Percentiles rank a stretch among this genome's conserved stretches.
Conservation (phyloP, 192 early-diverging fungal species). For the Bifiguratus adelaidae region DNA sequence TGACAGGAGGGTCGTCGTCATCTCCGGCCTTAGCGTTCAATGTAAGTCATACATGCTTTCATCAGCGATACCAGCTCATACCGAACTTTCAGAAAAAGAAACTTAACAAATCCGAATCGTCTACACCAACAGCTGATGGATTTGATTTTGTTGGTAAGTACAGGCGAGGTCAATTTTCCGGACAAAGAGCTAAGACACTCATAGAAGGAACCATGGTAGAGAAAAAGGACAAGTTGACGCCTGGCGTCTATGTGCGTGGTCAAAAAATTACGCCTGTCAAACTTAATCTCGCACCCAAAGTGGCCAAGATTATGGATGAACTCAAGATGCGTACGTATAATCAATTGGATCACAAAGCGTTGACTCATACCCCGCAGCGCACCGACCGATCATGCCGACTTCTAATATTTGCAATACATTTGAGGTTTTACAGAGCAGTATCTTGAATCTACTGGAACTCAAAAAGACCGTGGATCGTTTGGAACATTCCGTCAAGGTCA, state of each 20-base stretch:
- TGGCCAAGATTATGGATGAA: slow-evolving; percentile 44
- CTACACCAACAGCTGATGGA: not conserved
- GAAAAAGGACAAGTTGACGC: slow-evolving; percentile 42
- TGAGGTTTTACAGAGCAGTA: slow-evolving; percentile 62
- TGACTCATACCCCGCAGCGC: slow-evolving; percentile 1
- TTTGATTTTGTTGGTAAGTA: not conserved
- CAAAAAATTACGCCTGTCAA: slow-evolving; percentile 44
- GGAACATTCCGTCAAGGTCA: slow-evolving; percentile 5
- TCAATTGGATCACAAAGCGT: not conserved
- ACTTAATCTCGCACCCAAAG: slow-evolving; percentile 31
- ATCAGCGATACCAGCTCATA: too few relatives aligned
- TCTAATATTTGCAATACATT: slow-evolving; percentile 68
- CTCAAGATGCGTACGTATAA: slow-evolving; percentile 32
- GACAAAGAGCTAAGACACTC: not conserved
- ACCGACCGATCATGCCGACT: slow-evolving; percentile 79
- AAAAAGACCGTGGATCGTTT: slow-evolving; percentile 75
- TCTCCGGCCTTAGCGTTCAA: too few relatives aligned
- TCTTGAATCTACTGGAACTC: slow-evolving; percentile 69
- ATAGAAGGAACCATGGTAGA: slow-evolving; percentile 8
- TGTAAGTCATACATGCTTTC: too few relatives aligned
- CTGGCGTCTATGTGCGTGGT: slow-evolving; percentile 54
- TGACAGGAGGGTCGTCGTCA: too few relatives aligned
- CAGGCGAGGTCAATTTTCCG: not conserved
- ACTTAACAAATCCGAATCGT: slow-evolving; percentile 2
- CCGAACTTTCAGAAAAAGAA: slow-evolving; percentile 28